Base-by-base conservation (phyloP, 2,329 filamentous ascomycete genomes). In the Drechslerella coelobrocha region DNA sequence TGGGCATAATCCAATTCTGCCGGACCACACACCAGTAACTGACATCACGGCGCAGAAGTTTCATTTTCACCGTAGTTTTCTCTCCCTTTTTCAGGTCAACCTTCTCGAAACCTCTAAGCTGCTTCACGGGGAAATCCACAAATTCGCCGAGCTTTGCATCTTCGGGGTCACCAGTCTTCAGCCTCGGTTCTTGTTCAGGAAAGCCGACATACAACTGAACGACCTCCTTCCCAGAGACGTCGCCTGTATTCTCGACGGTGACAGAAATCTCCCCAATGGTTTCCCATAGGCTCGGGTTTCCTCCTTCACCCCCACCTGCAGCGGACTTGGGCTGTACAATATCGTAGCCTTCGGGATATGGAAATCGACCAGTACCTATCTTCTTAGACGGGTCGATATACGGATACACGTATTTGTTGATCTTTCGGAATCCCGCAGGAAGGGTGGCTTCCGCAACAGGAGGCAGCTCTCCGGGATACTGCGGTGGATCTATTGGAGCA, bases 91-190 rank as follows among this genome's bases (percentile, higher is more conserved):
- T 79, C 2, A 90, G 77, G 1, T 78, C 52, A 87, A 88, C 75
- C 89, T 88, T 31, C 82, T 85, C 59, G 68, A 89, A 90, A 4
- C 88, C 87, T 1, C 88, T 83, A 2, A 90, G 81, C 55, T 89
- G 85, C 19, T 84, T 80, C 14, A 85, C 81, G 0, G 89, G 88
- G 7, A 85, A 86, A 66, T 88, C 84, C 37, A 83, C 79, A 48
- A 21, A 62, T 26, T 62, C 59, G 4, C 59, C 59, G 5, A 62
- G 50, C 12, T 34, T 31, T 14, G 41, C 59, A 19, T 62, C 59
- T n/a, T 24, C 59, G 4, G 48, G 31, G 24, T 62, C 29, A 24
- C 59, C 59, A 6, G 48, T 62, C 48, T 62, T 62, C 50, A 62
- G 19, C 34, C 59, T 45, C 0, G 80, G 78, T 14, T 80, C 78